These are phyloP conservation scores for Boletellus deceptivus DNA, from an alignment of 1,284 basidiomycete species.

Conservation along the genomic window DNA sequence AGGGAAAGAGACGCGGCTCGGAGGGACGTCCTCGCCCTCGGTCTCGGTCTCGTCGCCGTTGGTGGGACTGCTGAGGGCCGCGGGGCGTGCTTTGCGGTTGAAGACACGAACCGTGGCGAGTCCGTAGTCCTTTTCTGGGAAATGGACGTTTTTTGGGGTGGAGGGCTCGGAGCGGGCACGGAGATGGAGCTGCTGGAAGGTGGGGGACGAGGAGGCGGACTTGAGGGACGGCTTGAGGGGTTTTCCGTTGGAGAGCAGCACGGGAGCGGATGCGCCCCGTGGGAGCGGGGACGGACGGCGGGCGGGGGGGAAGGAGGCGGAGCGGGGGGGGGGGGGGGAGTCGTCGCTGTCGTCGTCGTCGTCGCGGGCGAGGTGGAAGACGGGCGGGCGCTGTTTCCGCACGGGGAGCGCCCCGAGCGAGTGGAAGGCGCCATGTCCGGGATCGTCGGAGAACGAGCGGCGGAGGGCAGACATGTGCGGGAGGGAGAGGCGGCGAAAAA, in stretches of 20 bases:
- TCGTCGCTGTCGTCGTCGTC: conserved; percentile 20
- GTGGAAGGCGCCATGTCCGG: conserved; percentile 50
- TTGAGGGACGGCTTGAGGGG: conserved; percentile 90
- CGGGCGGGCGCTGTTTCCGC: conserved; percentile 22
- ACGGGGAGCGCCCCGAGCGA: conserved; percentile 53
- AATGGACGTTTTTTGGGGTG: conserved; percentile 92
- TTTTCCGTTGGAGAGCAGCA: conserved; percentile 85
- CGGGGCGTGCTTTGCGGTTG: conserved; percentile 77
- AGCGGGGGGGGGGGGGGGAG: conserved; percentile 28
- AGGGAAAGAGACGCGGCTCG: conserved; percentile 38
- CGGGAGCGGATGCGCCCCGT: too few relatives aligned
- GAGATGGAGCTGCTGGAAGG: conserved; percentile 38
- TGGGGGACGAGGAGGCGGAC: conserved; percentile 56
- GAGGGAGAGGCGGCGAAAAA: neutral
- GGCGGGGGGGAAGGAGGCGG: conserved; percentile 13
- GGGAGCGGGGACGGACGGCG: conserved; percentile 19
- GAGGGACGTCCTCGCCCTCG: conserved; percentile 47
- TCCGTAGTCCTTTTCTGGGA: conserved; percentile 60
- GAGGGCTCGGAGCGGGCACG: conserved; percentile 64
- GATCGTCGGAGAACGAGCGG: conserved; percentile 33
- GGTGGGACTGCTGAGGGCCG: conserved; percentile 35
- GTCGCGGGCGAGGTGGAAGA: conserved; percentile 28
- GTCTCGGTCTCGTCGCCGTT: conserved; percentile 75
- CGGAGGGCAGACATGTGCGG: neutral
- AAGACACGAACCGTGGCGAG: conserved; percentile 86